These are phyloP conservation scores for Lactifluus volemus DNA, from an alignment of 768 basidiomycete genomes.

Conservation along the genomic window DNA sequence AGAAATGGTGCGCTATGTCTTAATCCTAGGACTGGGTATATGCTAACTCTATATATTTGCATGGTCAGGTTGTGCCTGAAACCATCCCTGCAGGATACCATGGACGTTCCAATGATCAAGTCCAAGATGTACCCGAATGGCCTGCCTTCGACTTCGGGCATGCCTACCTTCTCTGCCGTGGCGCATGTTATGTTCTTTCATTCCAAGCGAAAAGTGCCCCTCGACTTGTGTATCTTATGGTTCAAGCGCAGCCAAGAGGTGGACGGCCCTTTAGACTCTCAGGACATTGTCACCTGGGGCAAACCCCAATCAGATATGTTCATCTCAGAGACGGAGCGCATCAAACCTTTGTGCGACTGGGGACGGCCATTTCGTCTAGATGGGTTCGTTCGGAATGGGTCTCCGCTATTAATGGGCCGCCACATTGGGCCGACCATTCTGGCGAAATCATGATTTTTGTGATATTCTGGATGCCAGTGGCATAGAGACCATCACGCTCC, in stretches of 20 bases:
- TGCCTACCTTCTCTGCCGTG: conserved; percentile 1
- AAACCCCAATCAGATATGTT: conserved; percentile 5
- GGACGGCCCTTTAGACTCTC: conserved; percentile 28
- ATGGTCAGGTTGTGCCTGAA: conserved; percentile 9
- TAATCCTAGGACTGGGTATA: neutral
- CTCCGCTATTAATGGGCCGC: neutral
- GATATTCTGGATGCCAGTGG: no score
- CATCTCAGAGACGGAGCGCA: conserved; percentile 22
- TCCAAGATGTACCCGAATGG: conserved; percentile 12
- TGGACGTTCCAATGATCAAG: neutral
- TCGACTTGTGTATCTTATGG: conserved; percentile 12
- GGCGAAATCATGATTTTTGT: conserved; percentile 14
- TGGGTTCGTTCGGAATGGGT: conserved; percentile 26
- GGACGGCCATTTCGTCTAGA: conserved; percentile 26
- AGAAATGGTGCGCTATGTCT: conserved; percentile 12
- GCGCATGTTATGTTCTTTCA: conserved; percentile 2
- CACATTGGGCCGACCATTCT: neutral
- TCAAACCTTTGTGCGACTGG: conserved; percentile 28
- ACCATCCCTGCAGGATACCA: conserved; percentile 17
- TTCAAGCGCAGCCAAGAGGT: conserved; percentile 17
- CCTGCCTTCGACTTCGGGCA: conserved; percentile 19
- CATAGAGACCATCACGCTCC: conserved; percentile 6
- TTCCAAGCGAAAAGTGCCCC: conserved; percentile 7
- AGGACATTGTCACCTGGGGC: conserved; percentile 31
- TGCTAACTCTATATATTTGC: neutral